These are phyloP conservation scores for Tylopilus felleus DNA, from an alignment of 768 basidiomycete genomes.

Conservation along the genomic window DNA sequence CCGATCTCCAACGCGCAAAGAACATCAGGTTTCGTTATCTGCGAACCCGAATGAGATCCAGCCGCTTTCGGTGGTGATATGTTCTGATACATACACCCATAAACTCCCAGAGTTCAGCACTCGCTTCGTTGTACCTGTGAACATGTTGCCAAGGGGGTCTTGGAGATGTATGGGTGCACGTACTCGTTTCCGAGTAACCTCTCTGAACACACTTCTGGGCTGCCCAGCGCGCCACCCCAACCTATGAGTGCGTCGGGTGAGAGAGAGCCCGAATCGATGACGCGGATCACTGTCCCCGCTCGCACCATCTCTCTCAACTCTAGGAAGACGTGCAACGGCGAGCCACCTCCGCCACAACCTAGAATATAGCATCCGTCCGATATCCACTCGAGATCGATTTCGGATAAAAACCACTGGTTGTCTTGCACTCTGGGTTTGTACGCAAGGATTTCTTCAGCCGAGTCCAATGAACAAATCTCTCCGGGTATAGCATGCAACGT, in stretches of 20 bases:
- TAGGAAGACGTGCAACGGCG: constrained; percentile 50
- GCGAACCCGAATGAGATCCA: not conserved
- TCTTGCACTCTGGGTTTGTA: constrained; percentile 40
- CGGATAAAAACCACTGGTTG: constrained; percentile 43
- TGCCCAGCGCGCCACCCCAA: constrained; percentile 43
- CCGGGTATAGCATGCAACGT: constrained; percentile 4
- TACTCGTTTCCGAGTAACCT: constrained; percentile 38
- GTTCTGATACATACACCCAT: constrained; percentile 18
- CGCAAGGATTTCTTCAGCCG: constrained; percentile 26
- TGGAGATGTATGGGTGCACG: not conserved
- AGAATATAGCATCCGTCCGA: constrained; percentile 61
- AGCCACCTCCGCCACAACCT: constrained; percentile 63
- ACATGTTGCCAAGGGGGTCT: not conserved
- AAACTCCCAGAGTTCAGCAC: constrained; percentile 28
- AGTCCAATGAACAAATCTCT: constrained; percentile 15
- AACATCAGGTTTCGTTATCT: constrained; percentile 35
- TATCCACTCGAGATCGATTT: constrained; percentile 54
- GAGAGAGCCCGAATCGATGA: constrained; percentile 44
- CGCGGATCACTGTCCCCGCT: constrained; percentile 42
- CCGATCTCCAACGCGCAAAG: constrained; percentile 41
- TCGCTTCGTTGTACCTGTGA: constrained; percentile 33
- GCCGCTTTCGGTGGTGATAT: not conserved
- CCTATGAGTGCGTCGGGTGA: constrained; percentile 40
- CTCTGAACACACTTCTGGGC: constrained; percentile 38
- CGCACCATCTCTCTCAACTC: constrained; percentile 51